Evolutionary conservation across 2,329 filamentous ascomycete genomes (phyloP).

Genomic region (Dactylellina leptospora): DNA sequence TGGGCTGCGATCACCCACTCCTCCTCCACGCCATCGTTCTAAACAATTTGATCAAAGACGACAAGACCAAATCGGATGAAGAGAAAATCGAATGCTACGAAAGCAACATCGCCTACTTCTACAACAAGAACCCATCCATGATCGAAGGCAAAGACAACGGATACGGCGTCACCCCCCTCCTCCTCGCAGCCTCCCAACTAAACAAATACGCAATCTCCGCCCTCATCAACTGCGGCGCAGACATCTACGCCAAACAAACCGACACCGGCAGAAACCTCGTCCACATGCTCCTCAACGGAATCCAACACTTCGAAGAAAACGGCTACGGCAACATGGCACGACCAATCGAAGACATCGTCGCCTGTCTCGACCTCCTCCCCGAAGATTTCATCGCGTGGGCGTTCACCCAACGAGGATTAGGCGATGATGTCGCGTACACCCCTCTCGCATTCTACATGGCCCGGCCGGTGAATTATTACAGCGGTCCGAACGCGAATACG

Average conservation of each 20-base stretch:
- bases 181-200: slow-evolving; percentile 70
- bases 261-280: slow-evolving; percentile 72
- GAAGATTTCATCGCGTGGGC: slow-evolving; percentile 61
- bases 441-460: slow-evolving; percentile 73
- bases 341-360: slow-evolving; percentile 59
- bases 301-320: slow-evolving; percentile 58
- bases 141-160: slow-evolving; percentile 69
- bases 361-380: slow-evolving; percentile 69
- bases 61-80: slow-evolving; percentile 42
- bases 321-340: not conserved
- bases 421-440: slow-evolving; percentile 65
- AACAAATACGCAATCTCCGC: slow-evolving; percentile 67
- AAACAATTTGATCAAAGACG: slow-evolving; percentile 54
- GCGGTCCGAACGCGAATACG: slow-evolving; percentile 57
- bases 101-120: slow-evolving; percentile 68
- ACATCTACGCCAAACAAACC: slow-evolving; percentile 71
- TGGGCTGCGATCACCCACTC: slow-evolving; percentile 53
- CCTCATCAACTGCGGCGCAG: slow-evolving; percentile 72
- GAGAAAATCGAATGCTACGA: slow-evolving; percentile 52
- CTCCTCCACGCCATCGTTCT: slow-evolving; percentile 55
- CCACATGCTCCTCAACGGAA: slow-evolving; percentile 66
- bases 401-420: slow-evolving; percentile 69
- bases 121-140: slow-evolving; percentile 69
- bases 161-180: slow-evolving; percentile 72
- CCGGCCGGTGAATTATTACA: slow-evolving; percentile 53